Conservation (phyloP, 345 rosid genomes). For the Citrus trifoliata region DNA sequence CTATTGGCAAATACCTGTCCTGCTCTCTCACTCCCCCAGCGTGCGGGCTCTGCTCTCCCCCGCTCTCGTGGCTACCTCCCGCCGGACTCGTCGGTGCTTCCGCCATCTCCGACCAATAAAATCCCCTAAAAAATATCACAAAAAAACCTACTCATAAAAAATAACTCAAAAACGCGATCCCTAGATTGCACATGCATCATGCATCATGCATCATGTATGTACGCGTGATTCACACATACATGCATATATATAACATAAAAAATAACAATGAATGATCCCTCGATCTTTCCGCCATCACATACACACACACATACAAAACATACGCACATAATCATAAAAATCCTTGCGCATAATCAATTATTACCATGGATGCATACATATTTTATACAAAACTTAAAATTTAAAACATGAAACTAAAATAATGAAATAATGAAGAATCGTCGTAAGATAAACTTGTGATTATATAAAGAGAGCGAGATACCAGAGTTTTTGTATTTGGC, state of each 20-base stretch:
- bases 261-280: not conserved
- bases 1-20: slow-evolving; percentile 60
- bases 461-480: not conserved
- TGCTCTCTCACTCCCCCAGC: slow-evolving; percentile 52
- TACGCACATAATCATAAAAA: not conserved
- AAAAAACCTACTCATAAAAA: not conserved
- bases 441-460: not conserved
- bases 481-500: slow-evolving; percentile 8
- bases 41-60: slow-evolving; percentile 64
- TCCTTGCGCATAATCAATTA: no score
- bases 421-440: not conserved
- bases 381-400: not conserved
- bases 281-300: not conserved
- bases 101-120: slow-evolving; percentile 34
- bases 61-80: slow-evolving; percentile 54
- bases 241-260: not conserved
- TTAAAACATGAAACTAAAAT: not conserved
- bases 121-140: not conserved
- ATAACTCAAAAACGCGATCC: not conserved
- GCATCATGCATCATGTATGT: not conserved
- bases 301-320: not conserved
- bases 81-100: slow-evolving; percentile 62
- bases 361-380: no score
- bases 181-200: not conserved
- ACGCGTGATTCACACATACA: not conserved